Base-by-base conservation (phyloP, 805 yeast species). In the Nakazawaea sp. region DNA sequence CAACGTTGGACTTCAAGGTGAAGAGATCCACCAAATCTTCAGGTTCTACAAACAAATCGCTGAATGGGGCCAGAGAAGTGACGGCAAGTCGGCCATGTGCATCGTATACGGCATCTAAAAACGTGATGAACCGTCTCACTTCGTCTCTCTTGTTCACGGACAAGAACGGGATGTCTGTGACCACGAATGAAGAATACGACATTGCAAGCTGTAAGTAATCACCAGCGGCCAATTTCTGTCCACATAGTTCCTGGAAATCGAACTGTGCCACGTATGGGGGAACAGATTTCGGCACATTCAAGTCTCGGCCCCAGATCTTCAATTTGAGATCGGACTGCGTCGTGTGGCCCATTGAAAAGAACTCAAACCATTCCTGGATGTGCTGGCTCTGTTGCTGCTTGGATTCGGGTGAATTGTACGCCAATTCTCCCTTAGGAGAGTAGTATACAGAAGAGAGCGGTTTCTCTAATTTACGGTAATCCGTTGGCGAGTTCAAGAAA, bases 101-200 rank as follows among this genome's bases (percentile, higher is more conserved):
- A 57, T 92, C 97, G 56, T 92, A 92, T 4, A 89, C 94, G 0
- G 98, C 97, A 57, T 92, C 98, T 38, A 92, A 60, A 49, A 92
- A 92, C 0, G 96, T 92, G 56, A 92, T 92, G 53, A 92, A 90
- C 49, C 98, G 67, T 52, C 97, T 71, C 18, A 89, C 86, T 46
- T 81, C 72, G 51, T 92, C 97, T 45, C 96, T 72, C 33, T 76
- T 81, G 47, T 81, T 71, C 10, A 82, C 68, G 16, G 94, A 77
- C 51, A 92, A 60, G 44, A 79, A 79, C 9, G 98, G 98, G 30
- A 92, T 88, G 53, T 92, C 97, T 0, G 97, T 87, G 32, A 92
- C 71, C n/a, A 92, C 78, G 46, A 88, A 81, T 5, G 88, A 74
- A 36, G 75, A 72, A 64, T 79, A 92, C 11, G 78, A 63, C 4